Evolutionary conservation across 352 stramenopile genomes (phyloP), one percentile per base, ranked within the genome.

Genomic region (Poterioochromonas sp.): DNA sequence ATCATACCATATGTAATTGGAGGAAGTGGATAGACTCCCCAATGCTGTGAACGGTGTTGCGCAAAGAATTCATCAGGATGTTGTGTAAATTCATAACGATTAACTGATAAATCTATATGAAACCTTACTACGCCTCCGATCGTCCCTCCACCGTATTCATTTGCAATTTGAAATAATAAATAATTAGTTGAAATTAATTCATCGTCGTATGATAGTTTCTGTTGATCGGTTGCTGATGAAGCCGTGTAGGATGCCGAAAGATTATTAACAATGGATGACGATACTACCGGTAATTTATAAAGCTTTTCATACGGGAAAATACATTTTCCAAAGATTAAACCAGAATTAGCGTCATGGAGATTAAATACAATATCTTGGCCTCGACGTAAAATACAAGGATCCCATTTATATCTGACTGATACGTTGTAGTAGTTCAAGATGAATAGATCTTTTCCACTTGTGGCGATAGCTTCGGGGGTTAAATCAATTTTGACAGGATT

Each of bases 81-180:
- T 29, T 18, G 20, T 29, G 69, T 11, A 29, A 5, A 11, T 22
- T 32, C 37, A 39, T 32, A 76, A 11, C 73, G 11, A 63, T 76
- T 76, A 20, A 76, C 39, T 11, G 69, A 76, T 26, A 76, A 63
- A 64, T 76, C 69, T 2, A 76, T 44, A 22, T 60, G 37, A 20
- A 76, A 5, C 12, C 37, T 37, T 32, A 76, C 11, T 3, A 76
- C 40, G 37, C 8, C 69, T 26, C 40, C 39, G 2, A 64, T 11
- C 11, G 20, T 64, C 12, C 69, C 69, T 40, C 69, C 69, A 29
- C 69, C 69, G n/a, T 62, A 76, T 40, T 76, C 69, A 35, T 76
- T 65, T 18, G 69, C 69, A 26, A 76, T 29, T 29, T 53, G 1
- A 63, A 76, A 76, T 20, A 35, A 12, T 29, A 76, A 11, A 40